Percentiles rank a stretch among this genome's conserved stretches.
phyloP scores from a whole-genome alignment of 164 flowering plant genomes.

The Chimonanthus salicifolius region DNA sequence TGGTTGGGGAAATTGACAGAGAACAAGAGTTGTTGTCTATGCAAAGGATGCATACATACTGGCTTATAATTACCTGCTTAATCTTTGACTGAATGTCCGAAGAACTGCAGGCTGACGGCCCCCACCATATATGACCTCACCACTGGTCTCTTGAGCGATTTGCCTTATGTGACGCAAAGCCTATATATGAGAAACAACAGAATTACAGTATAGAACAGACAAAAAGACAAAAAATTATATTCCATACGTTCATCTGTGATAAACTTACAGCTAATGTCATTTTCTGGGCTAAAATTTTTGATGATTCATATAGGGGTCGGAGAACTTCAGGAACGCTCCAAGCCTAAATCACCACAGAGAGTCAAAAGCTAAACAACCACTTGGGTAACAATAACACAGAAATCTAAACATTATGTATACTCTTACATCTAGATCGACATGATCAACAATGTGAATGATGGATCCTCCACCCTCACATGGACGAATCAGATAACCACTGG shows the following conservation, averaged over 20 bases:
- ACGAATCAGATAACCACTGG: constrained; percentile 76
- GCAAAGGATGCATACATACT: neutral
- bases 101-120: constrained; percentile 82
- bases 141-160: constrained; percentile 69
- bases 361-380: neutral
- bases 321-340: constrained; percentile 79
- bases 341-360: constrained; percentile 22
- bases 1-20: no score
- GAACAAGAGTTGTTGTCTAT: no score
- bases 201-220: neutral
- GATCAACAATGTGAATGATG: constrained; percentile 81
- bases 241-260: neutral
- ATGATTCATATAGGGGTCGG: constrained; percentile 75
- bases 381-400: neutral
- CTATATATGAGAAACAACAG: constrained; percentile 21
- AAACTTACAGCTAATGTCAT: constrained; percentile 64
- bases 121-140: constrained; percentile 54
- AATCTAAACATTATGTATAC: neutral
- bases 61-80: constrained; percentile 48
- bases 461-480: constrained; percentile 93
- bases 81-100: constrained; percentile 66
- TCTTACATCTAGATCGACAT: constrained; percentile 69
- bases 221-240: neutral
- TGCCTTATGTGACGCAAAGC: constrained; percentile 71
- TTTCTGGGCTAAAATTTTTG: constrained; percentile 76